phyloP scores from a whole-genome alignment of 768 basidiomycete species.

The Clavaria fumosa region DNA sequence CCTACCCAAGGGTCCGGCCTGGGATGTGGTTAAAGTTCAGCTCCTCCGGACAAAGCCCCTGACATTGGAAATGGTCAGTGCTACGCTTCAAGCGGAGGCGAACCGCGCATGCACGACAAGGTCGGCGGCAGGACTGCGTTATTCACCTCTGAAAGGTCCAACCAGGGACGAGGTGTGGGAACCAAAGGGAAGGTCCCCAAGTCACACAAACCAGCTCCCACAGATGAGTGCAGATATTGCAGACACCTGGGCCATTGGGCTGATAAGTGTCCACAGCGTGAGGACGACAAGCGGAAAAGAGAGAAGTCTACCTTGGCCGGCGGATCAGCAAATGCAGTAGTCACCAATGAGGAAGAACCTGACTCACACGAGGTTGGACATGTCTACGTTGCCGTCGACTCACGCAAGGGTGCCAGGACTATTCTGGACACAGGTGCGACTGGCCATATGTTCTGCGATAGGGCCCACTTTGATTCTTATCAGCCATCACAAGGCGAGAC shows the following conservation, averaged over 20 bases:
- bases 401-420: background rate
- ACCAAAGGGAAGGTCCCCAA: no score
- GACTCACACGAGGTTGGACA: slow-evolving; percentile 7
- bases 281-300: slow-evolving; percentile 1
- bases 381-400: background rate
- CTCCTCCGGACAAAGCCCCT: no score
- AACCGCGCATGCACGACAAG: no score
- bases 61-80: no score
- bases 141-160: no score
- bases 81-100: background rate
- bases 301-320: no score
- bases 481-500: background rate
- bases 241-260: no score
- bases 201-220: slow-evolving; percentile 7
- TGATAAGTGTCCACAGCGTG: slow-evolving; percentile 8
- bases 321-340: slow-evolving; percentile 7
- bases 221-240: slow-evolving; percentile 11
- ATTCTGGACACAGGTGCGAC: no score
- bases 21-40: no score
- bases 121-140: no score
- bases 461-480: slow-evolving; percentile 6
- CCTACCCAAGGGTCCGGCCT: background rate
- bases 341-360: slow-evolving; percentile 1
- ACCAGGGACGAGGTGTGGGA: slow-evolving; percentile 2
- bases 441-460: slow-evolving; percentile 10